Evolutionary conservation across 2,329 filamentous ascomycete species (phyloP), one percentile per base, ranked within the genome.

Genomic region (Zelopaecilomyces penicillatus): DNA sequence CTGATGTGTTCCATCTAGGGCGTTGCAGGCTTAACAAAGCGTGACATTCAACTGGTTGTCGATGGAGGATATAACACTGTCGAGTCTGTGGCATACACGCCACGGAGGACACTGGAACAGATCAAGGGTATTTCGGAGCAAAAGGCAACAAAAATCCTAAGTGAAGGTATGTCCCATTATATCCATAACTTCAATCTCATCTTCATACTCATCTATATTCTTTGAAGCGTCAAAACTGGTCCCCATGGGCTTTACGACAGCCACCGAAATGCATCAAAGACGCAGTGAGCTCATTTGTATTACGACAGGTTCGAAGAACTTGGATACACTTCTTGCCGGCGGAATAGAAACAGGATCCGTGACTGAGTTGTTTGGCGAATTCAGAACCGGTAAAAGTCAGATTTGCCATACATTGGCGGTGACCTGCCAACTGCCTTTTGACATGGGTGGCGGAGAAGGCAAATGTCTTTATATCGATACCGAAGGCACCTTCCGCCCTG

Each of bases 391-490:
- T 65, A 98, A 98, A 70, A 95, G 89, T 71, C 93, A 98, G 66
- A 91, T 98, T 46, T 98, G 93, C 58, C 94, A 98, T 64, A 98
- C 93, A 0, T 75, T 98, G n/a, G 93, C 94, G 1, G 93, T 98
- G 30, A 98, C 93, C 39, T 98, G 94, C 62, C 93, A 98, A 65
- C 66, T 98, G 37, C 93, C 93, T 1, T 97, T 98, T 62, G 93
- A 98, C 61, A 97, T 97, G 91, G 94, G 93, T 43, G 93, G 93
- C 45, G 93, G 94, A 30, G 93, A 98, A 67, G 93, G 93, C 39
- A 98, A 98, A 63, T 98, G 94, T 59, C 75, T 98, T 41, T 98
- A 98, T 60, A 98, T 98, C 53, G 93, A 98, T 58, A 98, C 93
- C 0, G 93, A 98, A 65, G 94, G 93, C 49, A 98, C 93, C 1